Base-by-base conservation (phyloP, 192 early-diverging fungal genomes). In the Allomyces macrogynus region DNA sequence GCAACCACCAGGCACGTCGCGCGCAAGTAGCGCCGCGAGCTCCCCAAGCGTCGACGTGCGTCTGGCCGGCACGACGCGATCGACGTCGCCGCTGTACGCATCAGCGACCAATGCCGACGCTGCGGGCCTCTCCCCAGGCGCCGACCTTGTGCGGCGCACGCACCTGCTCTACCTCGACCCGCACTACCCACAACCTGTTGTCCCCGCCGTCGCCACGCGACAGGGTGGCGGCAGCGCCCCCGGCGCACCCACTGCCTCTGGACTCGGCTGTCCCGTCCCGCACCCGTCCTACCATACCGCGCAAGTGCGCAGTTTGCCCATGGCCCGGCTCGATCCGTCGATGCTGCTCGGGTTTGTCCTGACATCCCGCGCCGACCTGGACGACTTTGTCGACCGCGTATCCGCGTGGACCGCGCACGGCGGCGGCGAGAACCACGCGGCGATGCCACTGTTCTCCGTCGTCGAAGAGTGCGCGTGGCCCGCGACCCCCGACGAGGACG, bases 301-400 rank as follows among this genome's bases (percentile, higher is more conserved):
- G n/a, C 72, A 73, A 49, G 71, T 78, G 25, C 72, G 73, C 68
- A 63, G 70, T 40, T 72, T 75, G 73, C 68, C 70, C 9, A 73
- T 78, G 66, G 65, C 74, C 32, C 63, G 71, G 7, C 68, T 78
- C 43, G 77, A 78, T 61, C 77, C 77, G 24, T 78, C 74, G 49
- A 78, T 78, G 77, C 68, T 78, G 32, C 68, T 78, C 61, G 77
- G 77, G 11, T 78, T 78, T 43, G 49, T 75, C 62, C 75, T 78
- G 67, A 71, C 12, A 16, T 14, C 12, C 72, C 68, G 70, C 72
- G 69, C 70, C 22, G 75, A 77, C 66, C 72, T 70, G 70, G 75
- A 77, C 66, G 69, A 72, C 16, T 77, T 77, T 72, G 75, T 72
- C 16, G 61, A 72, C 68, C 71, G 72, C 0, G 75, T 72, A 10